These are phyloP conservation scores for Ochromonas danica DNA, from an alignment of 108 stramenopile genomes.

Conservation along the genomic window DNA sequence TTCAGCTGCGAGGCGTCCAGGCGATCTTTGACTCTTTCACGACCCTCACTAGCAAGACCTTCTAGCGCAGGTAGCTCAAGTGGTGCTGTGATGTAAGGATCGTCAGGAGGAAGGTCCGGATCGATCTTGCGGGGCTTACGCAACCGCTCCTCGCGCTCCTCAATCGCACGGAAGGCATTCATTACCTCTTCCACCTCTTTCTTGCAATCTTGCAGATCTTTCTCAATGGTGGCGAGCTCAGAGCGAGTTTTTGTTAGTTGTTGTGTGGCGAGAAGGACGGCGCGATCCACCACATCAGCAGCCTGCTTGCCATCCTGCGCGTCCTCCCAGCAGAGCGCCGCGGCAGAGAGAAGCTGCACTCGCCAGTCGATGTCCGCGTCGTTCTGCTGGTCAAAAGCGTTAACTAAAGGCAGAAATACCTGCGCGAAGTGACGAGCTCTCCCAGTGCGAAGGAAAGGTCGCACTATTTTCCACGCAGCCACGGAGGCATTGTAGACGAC, in stretches of 20 bases:
- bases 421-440: conserved; percentile 30
- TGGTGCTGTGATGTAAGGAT: background rate
- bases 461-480: conserved; percentile 47
- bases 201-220: background rate
- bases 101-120: background rate
- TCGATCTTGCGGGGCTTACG: conserved; percentile 7
- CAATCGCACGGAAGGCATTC: conserved; percentile 23
- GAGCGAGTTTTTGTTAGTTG: too few species aligned
- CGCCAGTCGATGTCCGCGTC: conserved; percentile 49
- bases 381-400: conserved; percentile 44
- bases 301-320: too few species aligned
- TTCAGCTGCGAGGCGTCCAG: background rate
- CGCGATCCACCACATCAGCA: too few species aligned
- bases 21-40: background rate
- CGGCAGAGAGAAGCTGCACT: background rate
- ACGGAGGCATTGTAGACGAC: conserved; percentile 56
- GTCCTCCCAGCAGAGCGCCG: too few species aligned
- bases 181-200: background rate
- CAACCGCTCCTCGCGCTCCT: background rate
- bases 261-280: too few species aligned
- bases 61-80: background rate
- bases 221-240: background rate
- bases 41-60: conserved; percentile 5
- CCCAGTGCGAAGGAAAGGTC: conserved; percentile 38
- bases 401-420: conserved; percentile 4